Evolutionary conservation across 2,329 filamentous ascomycete genomes (phyloP), one percentile per base, ranked within the genome.

Genomic region (Emericellopsis cladophorae): DNA sequence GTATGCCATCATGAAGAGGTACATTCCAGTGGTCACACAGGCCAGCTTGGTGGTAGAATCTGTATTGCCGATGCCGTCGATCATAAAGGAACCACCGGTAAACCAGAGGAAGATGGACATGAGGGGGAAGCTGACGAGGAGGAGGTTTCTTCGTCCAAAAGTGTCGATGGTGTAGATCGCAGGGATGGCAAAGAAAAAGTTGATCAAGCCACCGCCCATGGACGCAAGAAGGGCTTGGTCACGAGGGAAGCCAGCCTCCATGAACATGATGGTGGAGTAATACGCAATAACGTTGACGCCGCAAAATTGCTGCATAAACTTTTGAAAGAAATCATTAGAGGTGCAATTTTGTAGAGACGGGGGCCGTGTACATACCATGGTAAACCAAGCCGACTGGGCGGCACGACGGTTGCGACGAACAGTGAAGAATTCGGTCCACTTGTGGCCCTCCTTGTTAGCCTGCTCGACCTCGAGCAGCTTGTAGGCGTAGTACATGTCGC

Each of bases 91-190:
- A 41, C 72, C 67, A 0, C 65, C 72, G 3, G 68, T 71, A 18
- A 71, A 71, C 29, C 76, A 60, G 11, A 77, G 53, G 16, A 68
- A 74, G 52, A 68, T 61, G 3, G 70, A 61, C 72, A 76, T 76
- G 15, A 73, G 59, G 0, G 72, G 73, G 52, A 77, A 76, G 2
- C 72, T 75, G 46, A 75, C 70, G 3, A 77, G 54, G 1, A 77
- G 60, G 2, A 77, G 54, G 26, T 68, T 61, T n/a, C 74, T 62
- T 21, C 73, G 69, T 1, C 73, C 74, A 42, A 66, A 76, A 0
- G 71, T 76, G 43, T 77, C 73, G 39, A 77, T 77, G 2, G 73
- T 76, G 55, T 68, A 72, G 34, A 76, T 55, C 3, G 74, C 73
- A 0, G 72, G 74, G 44, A 74, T 70, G 4, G 74, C 72, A 41